Conservation (phyloP, 495 filamentous ascomycete genomes). For the Penicillium bovifimosum region DNA sequence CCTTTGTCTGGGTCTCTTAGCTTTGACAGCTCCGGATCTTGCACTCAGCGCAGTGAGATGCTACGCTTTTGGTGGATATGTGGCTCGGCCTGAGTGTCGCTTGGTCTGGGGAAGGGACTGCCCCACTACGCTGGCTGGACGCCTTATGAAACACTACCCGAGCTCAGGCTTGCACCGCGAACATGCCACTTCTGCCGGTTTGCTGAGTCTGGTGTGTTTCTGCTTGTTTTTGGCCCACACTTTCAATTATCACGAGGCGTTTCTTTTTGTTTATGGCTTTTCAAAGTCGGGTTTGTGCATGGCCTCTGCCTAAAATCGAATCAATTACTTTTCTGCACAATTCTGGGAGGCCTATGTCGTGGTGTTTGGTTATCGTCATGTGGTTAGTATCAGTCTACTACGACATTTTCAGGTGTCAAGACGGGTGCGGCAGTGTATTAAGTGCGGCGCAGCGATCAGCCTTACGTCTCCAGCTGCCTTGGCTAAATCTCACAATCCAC, state of each 20-base stretch:
- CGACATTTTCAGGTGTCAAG: neutral
- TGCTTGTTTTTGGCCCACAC: slow-evolving; percentile 4
- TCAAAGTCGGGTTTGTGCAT: slow-evolving; percentile 18
- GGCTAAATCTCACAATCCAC: neutral
- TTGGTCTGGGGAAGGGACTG: neutral
- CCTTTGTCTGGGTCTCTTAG: neutral
- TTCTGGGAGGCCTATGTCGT: neutral
- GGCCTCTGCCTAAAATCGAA: slow-evolving; percentile 20
- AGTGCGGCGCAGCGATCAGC: slow-evolving; percentile 1
- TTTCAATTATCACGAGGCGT: slow-evolving; percentile 24
- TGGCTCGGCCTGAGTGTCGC: neutral
- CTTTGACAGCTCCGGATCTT: neutral
- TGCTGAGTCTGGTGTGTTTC: neutral
- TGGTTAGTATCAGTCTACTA: neutral
- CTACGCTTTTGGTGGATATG: neutral
- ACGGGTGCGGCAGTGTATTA: neutral
- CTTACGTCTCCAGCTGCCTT: neutral
- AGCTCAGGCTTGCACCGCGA: neutral
- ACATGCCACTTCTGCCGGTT: neutral
- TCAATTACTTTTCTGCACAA: slow-evolving; percentile 8
- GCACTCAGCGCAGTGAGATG: neutral
- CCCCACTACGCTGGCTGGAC: neutral
- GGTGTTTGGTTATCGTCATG: neutral
- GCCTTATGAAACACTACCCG: neutral
- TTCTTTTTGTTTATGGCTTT: slow-evolving; percentile 19